Base-by-base conservation (phyloP, 2,329 filamentous ascomycete species). In the Chrysoporthe deuterocubensis region DNA sequence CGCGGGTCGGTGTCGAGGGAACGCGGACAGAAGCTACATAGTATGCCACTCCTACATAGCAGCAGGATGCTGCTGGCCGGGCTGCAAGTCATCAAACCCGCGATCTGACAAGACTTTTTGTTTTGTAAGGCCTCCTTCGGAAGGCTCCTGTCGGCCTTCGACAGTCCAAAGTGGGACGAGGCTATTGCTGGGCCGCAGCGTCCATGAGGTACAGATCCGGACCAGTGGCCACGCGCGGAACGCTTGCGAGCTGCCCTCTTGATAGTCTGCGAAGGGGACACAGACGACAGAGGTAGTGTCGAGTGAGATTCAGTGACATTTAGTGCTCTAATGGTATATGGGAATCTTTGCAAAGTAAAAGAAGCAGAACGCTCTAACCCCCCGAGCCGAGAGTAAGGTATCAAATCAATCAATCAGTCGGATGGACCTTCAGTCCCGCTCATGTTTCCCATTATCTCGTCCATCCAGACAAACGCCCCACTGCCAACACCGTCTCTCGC, bases 331-430 rank as follows among this genome's bases (percentile, higher is more conserved):
- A 16, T 69, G 67, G 68, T 67, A 69, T 66, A 50, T 59, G 56
- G 66, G 59, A 65, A 67, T 69, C 65, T 64, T 65, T 65, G 65
- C 61, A 65, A 37, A 56, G 58, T 62, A 8, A 62, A 62, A 58
- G 60, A 69, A 65, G 21, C 43, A 64, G 46, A 62, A 54, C 62
- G 65, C 65, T 67, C n/a, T 58, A 44, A 48, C 50, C 26, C 52
- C 3, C 58, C 37, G 34, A 32, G 21, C 11, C 4, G 14, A 42
- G 11, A 43, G 21, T 3, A 16, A 40, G 34, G 13, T 18, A 56
- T 52, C 34, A 63, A 37, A 14, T 26, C 11, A 26, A 9, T n/a
- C 26, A 11, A 14, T 3, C 1, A 18, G 14, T 5, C 37, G 9
- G 9, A 37, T 34, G 46, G n/a, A 1, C 18, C 18, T 18, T 9